These are phyloP conservation scores for Solanum virginianum DNA, from an alignment of 257 asterid species.

Conservation along the genomic window DNA sequence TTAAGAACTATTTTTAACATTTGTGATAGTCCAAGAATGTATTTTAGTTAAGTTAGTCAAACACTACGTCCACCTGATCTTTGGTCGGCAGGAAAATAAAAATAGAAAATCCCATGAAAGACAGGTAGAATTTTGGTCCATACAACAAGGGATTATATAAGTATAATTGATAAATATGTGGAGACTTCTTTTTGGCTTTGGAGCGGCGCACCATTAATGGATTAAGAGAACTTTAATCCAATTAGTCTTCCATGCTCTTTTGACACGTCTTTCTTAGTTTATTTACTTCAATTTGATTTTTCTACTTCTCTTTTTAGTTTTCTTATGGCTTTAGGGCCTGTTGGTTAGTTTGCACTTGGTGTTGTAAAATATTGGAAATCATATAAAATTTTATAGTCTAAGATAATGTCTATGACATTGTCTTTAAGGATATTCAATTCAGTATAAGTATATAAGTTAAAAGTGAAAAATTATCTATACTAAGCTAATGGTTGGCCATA, in stretches of 20 bases:
- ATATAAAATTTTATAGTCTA: neutral
- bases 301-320: neutral
- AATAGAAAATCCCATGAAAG: neutral
- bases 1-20: no score
- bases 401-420: neutral
- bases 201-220: conserved; percentile 13
- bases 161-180: neutral
- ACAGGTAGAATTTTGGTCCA: conserved; percentile 14
- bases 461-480: no score
- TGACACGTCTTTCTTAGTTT: neutral
- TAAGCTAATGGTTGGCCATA: no score
- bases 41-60: no score
- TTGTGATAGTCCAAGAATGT: no score
- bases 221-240: neutral
- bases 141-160: conserved; percentile 2
- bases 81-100: conserved; percentile 13
- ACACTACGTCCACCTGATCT: neutral
- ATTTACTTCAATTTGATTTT: neutral
- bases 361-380: neutral
- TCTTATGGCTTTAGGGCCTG: neutral
- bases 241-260: neutral
- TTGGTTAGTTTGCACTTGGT: neutral
- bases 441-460: no score
- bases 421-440: neutral
- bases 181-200: neutral